Base-by-base conservation (phyloP, 2,329 filamentous ascomycete species). In the Cordyceps pruinosa region DNA sequence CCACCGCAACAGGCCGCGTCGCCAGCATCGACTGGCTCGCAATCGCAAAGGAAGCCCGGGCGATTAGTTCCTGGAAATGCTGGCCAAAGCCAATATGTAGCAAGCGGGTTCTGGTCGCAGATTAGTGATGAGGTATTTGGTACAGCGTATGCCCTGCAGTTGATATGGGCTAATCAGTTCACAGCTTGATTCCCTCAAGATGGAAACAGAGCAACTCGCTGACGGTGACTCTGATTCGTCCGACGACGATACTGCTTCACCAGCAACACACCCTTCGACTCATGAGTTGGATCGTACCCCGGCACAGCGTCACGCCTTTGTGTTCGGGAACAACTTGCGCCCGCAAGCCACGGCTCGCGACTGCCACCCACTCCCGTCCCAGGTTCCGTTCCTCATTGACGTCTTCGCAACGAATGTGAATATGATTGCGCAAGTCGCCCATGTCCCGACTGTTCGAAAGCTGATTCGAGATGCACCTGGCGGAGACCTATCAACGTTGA, bases 71-170 rank as follows among this genome's bases (percentile, higher is more conserved):
- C 15, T 32, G 59, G 4, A 49, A 61, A 6, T 17, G 26, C 41
- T 34, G 73, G 64, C 6, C 68, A 66, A 13, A 76, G 72, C 37
- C 73, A 74, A 15, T 82, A 82, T 62, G 67, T 82, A 12, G 76
- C 76, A 57, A 80, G 72, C 59, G 75, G 75, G 15, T 82, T 83
- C 61, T 83, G 80, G 79, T 78, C 78, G 2, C 73, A 74, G 1
- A 72, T 83, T n/a, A 78, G 76, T 53, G 78, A 82, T 47, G 80
- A 82, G 73, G 78, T 81, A 68, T 44, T 69, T 58, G 28, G 13
- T 10, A 19, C 10, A n/a, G 17, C 12, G 3, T 5, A 13, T 34
- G 13, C 2, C 5, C 8, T 39, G 69, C 59, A 23, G 8, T 15
- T 28, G 15, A 21, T 8, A 19, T 9, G 21, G 12, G 12, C 13